Percentiles rank a stretch among this genome's conserved stretches.
phyloP scores from a whole-genome alignment of 805 yeast species.

The Candida boleticola region DNA sequence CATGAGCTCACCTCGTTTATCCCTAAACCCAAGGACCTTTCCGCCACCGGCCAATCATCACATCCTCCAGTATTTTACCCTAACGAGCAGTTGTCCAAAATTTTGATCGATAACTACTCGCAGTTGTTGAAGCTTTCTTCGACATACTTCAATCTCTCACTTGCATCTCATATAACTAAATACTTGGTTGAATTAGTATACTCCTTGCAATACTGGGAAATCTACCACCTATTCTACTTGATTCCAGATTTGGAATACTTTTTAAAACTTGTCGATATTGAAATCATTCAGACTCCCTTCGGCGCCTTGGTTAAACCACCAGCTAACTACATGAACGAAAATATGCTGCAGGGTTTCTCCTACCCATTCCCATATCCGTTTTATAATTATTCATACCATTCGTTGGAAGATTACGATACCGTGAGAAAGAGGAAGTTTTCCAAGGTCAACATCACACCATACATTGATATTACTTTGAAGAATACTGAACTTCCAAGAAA shows the following conservation, averaged over 20 bases:
- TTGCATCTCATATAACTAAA: conserved; percentile 39
- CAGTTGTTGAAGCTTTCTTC: conserved; percentile 27
- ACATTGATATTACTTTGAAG: conserved; percentile 34
- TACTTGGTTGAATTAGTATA: conserved; percentile 38
- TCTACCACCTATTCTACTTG: conserved; percentile 35
- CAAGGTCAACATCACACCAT: conserved; percentile 29
- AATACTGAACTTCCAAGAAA: conserved; percentile 11
- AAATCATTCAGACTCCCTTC: conserved; percentile 31
- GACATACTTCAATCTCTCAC: conserved; percentile 35
- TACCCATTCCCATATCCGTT: conserved; percentile 47
- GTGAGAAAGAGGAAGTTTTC: conserved; percentile 24
- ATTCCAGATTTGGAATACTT: conserved; percentile 33
- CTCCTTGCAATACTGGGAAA: conserved; percentile 43
- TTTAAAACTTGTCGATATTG: conserved; percentile 33
- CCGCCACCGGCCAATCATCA: conserved; percentile 5
- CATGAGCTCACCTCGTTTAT: conserved; percentile 24
- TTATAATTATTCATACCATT: conserved; percentile 43
- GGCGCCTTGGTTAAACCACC: conserved; percentile 43
- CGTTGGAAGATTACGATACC: conserved; percentile 21
- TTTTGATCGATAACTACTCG: conserved; percentile 38
- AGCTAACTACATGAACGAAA: conserved; percentile 30
- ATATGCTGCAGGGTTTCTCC: conserved; percentile 39
- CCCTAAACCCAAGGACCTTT: conserved; percentile 14
- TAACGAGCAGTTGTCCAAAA: conserved; percentile 31
- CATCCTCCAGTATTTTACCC: conserved; percentile 25